Percentiles rank a stretch among this genome's conserved stretches.
These are phyloP conservation scores for Xylaria flabelliformis DNA, from an alignment of 495 filamentous ascomycete genomes.

Conservation along the genomic window DNA sequence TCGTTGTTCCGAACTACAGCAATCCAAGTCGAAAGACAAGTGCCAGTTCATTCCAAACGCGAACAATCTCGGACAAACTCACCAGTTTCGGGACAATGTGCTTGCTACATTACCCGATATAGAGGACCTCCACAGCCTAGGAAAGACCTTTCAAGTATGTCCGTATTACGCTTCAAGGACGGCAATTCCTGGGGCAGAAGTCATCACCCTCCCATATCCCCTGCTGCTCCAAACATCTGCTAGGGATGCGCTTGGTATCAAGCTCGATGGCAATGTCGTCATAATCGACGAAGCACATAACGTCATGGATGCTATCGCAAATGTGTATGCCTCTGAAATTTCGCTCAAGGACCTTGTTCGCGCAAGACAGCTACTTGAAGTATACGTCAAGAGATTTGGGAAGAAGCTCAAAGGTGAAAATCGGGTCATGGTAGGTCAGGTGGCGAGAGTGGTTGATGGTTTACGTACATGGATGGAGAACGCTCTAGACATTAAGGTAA, in stretches of 20 bases:
- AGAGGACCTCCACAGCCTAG: constrained; percentile 82
- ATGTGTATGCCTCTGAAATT: constrained; percentile 82
- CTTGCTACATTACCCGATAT: constrained; percentile 90
- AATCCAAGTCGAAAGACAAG: constrained; percentile 69
- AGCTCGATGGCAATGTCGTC: constrained; percentile 84
- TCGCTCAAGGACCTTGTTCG: constrained; percentile 72
- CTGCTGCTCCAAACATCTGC: constrained; percentile 88
- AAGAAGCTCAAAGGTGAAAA: constrained; percentile 92
- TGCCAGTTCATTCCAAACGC: constrained; percentile 82
- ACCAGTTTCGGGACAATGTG: constrained; percentile 87
- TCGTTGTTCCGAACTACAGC: constrained; percentile 89
- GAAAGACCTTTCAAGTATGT: constrained; percentile 81
- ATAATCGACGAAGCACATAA: constrained; percentile 98
- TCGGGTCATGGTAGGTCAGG: constrained; percentile 86
- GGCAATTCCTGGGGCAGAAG: constrained; percentile 84
- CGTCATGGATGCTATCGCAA: constrained; percentile 91
- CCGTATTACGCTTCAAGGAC: constrained; percentile 94
- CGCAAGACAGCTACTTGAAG: constrained; percentile 73
- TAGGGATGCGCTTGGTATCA: constrained; percentile 84
- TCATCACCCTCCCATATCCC: constrained; percentile 93
- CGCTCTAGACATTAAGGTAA: constrained; percentile 50
- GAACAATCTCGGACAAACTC: constrained; percentile 71
- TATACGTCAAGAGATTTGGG: constrained; percentile 86
- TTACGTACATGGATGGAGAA: constrained; percentile 69
- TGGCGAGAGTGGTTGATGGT: constrained; percentile 79